Base-by-base conservation (phyloP, 805 yeast species). In the Torulaspora quercuum region DNA sequence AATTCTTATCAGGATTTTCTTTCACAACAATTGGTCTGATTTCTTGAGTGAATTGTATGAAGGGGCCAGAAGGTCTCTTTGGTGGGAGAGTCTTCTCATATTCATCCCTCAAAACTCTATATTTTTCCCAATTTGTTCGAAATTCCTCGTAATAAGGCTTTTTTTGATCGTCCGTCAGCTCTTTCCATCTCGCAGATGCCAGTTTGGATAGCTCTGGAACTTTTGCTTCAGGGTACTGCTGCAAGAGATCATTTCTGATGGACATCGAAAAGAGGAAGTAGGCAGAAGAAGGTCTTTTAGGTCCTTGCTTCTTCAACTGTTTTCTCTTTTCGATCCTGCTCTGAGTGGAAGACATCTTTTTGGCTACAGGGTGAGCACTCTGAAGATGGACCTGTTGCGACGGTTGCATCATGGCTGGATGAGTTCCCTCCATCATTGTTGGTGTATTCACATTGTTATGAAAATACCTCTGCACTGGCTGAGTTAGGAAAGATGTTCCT, bases 101-200 rank as follows among this genome's bases (percentile, higher is more conserved):
- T 37, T 56, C 61, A 25, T 57, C 63, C 50, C 64, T 61, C 17
- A 57, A 46, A 3, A 52, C 44, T 45, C 62, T 53, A 34, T 60
- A 62, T 30, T 53, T 52, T 25, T 59, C 63, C 65, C 65, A 61
- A 26, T 59, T 57, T 6, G 52, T 47, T 43, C 59, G 50, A 32
- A 57, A 59, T 38, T 55, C 80, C 54, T 73, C 78, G 65, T 82
- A 88, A 66, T 79, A 87, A 40, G 94, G 90, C 52, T 68, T 70
- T 73, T 88, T 89, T 46, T 82, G 87, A 25, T 76, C 80, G 39
- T 76, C 82, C 41, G 71, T 66, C 55, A 90, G 70, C 37, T 80
- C 80, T 72, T 80, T 86, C 98, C 98, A 90, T 65, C 75, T 78
- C 59, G 84, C 88, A 57, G 96, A 96, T 52, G 88, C 81, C 43